Percentiles rank a stretch among this genome's conserved stretches.
phyloP scores from a whole-genome alignment of 768 basidiomycete species.

The Russula olivacea region DNA sequence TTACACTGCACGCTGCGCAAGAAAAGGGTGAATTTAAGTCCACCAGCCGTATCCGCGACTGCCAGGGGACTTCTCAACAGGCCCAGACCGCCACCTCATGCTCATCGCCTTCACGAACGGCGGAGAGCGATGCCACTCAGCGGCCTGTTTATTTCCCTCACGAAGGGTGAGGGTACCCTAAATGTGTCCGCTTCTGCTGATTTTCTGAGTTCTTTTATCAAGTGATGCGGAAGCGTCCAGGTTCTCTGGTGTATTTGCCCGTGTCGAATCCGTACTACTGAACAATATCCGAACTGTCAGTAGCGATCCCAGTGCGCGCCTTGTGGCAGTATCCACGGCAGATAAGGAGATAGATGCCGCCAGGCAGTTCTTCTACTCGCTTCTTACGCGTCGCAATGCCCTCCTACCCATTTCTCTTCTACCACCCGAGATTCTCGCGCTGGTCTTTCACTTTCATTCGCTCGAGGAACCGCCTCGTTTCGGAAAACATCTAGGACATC shows the following conservation, averaged over 20 bases:
- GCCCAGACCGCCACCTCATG: no score
- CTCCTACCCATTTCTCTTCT: slow-evolving; percentile 8
- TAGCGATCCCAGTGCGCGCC: background rate
- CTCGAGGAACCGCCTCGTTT: background rate
- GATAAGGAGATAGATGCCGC: slow-evolving; percentile 2
- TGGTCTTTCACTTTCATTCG: slow-evolving; percentile 9
- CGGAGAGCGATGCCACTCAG: background rate
- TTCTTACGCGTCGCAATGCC: slow-evolving; percentile 11
- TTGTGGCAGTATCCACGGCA: background rate
- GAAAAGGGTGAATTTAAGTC: no score
- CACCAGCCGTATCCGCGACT: no score
- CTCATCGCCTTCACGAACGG: background rate
- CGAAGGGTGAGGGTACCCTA: background rate
- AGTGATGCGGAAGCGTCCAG: background rate
- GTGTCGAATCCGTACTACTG: background rate
- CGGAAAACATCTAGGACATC: no score
- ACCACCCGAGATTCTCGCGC: slow-evolving; percentile 17
- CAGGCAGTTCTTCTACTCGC: background rate
- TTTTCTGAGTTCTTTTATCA: background rate
- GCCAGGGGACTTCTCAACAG: no score
- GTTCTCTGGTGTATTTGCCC: background rate
- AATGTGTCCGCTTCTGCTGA: background rate
- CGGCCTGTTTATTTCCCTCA: no score
- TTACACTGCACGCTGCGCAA: no score
- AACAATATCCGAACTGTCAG: background rate